These are phyloP conservation scores for Xylaria sp. DNA, from an alignment of 2,329 filamentous ascomycete genomes.

Conservation along the genomic window DNA sequence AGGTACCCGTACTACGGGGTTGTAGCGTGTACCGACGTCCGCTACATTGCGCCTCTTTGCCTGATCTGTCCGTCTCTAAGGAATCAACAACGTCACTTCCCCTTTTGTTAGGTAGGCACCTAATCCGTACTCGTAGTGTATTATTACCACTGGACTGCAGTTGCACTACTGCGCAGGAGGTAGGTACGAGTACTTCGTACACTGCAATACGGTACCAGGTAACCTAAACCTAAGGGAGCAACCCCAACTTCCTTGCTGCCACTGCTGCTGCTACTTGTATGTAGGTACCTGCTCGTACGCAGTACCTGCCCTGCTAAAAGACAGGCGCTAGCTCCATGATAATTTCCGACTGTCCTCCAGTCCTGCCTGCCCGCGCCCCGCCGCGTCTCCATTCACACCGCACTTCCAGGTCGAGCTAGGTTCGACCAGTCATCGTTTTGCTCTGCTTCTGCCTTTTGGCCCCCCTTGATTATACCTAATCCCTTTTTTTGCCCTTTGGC, in stretches of 20 bases:
- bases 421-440: slow-evolving; percentile 13
- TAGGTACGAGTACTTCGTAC: no score
- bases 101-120: slow-evolving; percentile 14
- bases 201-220: background rate
- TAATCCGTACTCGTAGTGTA: background rate
- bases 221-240: background rate
- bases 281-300: no score
- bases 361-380: slow-evolving; percentile 11
- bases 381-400: slow-evolving; percentile 17
- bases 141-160: background rate
- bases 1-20: background rate
- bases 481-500: slow-evolving; percentile 7
- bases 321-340: slow-evolving; percentile 14
- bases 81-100: slow-evolving; percentile 3
- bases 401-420: slow-evolving; percentile 16
- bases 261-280: no score
- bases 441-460: slow-evolving; percentile 8
- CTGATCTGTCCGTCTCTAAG: background rate
- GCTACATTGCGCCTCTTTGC: background rate
- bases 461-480: background rate
- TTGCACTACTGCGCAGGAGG: background rate
- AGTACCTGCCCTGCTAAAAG: background rate
- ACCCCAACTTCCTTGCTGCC: slow-evolving; percentile 2
- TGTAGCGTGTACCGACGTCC: background rate
- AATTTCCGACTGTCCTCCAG: slow-evolving; percentile 8